These are phyloP conservation scores for Monosporascus sp. DNA, from an alignment of 2,329 filamentous ascomycete species.

Conservation along the genomic window DNA sequence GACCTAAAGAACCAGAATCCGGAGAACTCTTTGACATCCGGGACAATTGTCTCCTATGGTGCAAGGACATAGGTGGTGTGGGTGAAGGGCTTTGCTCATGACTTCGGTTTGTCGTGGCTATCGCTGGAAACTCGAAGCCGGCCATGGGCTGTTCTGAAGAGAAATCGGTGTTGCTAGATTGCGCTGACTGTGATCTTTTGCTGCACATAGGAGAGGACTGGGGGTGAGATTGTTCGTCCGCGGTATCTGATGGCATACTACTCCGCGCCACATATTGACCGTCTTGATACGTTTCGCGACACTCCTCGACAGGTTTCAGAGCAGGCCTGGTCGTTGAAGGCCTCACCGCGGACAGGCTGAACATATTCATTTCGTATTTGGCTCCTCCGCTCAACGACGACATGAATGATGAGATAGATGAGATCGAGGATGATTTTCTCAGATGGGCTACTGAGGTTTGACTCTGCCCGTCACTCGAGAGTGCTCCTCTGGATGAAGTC, in stretches of 20 bases:
- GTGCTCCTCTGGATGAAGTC: constrained; percentile 12
- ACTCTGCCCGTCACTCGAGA: background rate
- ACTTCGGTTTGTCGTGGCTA: background rate
- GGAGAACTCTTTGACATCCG: background rate
- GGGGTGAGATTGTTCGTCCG: background rate
- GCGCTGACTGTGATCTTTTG: background rate
- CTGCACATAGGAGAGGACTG: no score
- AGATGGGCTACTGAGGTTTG: background rate
- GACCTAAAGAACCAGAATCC: background rate
- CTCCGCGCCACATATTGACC: background rate
- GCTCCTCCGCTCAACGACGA: background rate
- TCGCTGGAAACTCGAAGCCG: background rate
- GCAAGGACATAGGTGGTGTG: background rate
- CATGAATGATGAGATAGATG: background rate
- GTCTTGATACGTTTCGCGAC: background rate
- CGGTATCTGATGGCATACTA: background rate
- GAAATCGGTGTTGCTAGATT: background rate
- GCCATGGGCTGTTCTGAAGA: background rate
- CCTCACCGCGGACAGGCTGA: background rate
- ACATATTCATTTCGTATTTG: background rate
- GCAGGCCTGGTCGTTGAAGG: background rate
- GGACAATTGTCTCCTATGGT: background rate
- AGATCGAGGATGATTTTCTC: background rate
- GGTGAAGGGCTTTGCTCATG: background rate
- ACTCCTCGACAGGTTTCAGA: background rate